Base-by-base conservation (phyloP, 1,284 basidiomycete genomes). In the Sutorius eximius region DNA sequence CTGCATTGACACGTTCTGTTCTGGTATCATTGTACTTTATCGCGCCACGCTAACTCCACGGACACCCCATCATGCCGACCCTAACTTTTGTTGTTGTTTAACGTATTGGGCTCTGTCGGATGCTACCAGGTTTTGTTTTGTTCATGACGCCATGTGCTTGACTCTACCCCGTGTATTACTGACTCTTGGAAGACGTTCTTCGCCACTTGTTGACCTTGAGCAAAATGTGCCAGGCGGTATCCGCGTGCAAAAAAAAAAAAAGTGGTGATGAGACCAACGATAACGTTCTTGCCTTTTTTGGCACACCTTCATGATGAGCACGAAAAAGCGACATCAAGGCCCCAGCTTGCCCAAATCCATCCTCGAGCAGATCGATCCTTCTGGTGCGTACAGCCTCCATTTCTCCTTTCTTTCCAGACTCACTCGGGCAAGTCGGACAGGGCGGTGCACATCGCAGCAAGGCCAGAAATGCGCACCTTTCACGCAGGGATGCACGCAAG, bases 401-500 rank as follows among this genome's bases (percentile, higher is more conserved):
- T 30, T 42, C 1, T 9, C 20, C 9, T 11, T 44, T 13, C 27
- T 9, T 13, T 16, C 10, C 12, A 12, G 10, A 42, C 47, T 55
- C 34, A 52, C 37, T 11, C 20, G 16, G 32, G 5, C 24, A 27
- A 41, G 32, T 11, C 8, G 36, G 34, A 27, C 52, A 47, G 52
- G 56, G 48, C 36, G 22, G 30, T 41, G 12, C 36, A 8, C 51
- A 46, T 52, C 61, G 37, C 34, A 33, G 18, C 37, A 59, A 52
- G 41, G 30, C 34, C 33, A 58, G 45, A 29, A 45, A 30, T 10
- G 16, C 55, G 10, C 70, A 73, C 44, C 45, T 68, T 32, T 77
- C 80, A 42, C 77, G 86, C 43, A 91, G 86, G 67, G 86, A 88
- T 48, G 68, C 78, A 11, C 73, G 89, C 37, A 91, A 86, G 68